These are phyloP conservation scores for Graphilbum fragrans DNA, from an alignment of 2,329 filamentous ascomycete genomes.

Conservation along the genomic window DNA sequence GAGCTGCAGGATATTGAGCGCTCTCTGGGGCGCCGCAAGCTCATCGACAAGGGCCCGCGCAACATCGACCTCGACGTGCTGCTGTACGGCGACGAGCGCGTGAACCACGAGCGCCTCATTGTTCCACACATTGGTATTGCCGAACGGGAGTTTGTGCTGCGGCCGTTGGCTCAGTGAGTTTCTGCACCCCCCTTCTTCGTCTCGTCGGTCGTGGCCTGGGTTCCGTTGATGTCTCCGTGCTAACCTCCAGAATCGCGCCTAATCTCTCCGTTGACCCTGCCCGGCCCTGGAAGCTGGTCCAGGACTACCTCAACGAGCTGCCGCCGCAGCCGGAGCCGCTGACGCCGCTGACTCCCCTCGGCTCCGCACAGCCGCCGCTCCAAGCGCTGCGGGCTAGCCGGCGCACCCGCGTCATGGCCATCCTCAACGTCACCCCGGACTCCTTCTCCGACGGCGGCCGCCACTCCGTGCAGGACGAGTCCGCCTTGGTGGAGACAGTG, in stretches of 20 bases:
- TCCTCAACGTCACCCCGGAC: conserved; percentile 89
- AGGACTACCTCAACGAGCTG: conserved; percentile 50
- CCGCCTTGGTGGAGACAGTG: conserved; percentile 44
- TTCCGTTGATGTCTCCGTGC: background rate
- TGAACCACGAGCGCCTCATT: conserved; percentile 55
- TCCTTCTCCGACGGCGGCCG: conserved; percentile 88
- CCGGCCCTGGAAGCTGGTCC: conserved; percentile 47
- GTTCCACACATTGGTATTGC: conserved; percentile 77
- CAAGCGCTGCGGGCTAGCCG: conserved; percentile 45
- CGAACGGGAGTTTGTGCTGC: conserved; percentile 87
- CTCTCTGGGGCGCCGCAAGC: conserved; percentile 64
- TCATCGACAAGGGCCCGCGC: conserved; percentile 85
- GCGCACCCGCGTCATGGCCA: conserved; percentile 76
- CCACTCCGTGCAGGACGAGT: conserved; percentile 32
- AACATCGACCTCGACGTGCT: conserved; percentile 93
- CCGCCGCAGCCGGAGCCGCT: conserved; percentile 34
- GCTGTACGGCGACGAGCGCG: conserved; percentile 57
- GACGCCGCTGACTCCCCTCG: conserved; percentile 47
- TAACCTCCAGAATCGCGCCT: conserved; percentile 36
- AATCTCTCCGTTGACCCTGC: conserved; percentile 36
- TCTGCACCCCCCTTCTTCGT: conserved; percentile 13
- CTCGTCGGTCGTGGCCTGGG: background rate
- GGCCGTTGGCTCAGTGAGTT: conserved; percentile 66
- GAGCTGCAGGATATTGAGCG: conserved; percentile 75
- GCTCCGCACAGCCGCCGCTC: conserved; percentile 36